Evolutionary conservation across 805 yeast species (phyloP), one percentile per base, ranked within the genome.

Genomic region (Isabelozyma gotoi): DNA sequence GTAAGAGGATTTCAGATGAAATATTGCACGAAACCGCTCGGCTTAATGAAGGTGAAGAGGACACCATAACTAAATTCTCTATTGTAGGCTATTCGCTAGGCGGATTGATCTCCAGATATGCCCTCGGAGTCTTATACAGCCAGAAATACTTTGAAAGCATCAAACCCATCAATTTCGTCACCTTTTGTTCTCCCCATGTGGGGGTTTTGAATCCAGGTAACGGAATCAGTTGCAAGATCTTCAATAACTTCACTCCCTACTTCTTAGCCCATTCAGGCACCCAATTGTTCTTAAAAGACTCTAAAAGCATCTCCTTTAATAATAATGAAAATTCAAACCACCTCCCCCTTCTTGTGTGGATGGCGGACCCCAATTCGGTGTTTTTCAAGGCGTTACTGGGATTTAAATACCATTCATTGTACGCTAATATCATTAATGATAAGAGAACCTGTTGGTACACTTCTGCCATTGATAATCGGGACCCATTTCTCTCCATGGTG

Each of bases 361-460:
- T 88, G 90, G 77, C 94, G 0, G 74, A 76, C 44, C 78, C 80
- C 2, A 64, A 68, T 24, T 79, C 92, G 0, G 70, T 77, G 4
- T 88, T 86, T 57, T 76, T 62, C 57, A 71, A 73, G 48, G 85
- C 82, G 1, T 67, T 88, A 34, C 51, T 67, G 20, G 45, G 46
- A 24, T 89, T 88, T 66, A 64, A 74, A 46, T 60, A 77, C 49
- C 72, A 74, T 35, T 62, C 81, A 5, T 62, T 88, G 36, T 87
- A 88, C 56, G 86, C 94, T 5, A 89, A 89, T 63, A 76, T 86
- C 33, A 77, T 83, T 45, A 86, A 88, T 49, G 96, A 88, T 64
- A 82, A 82, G 50, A 77, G 96, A 51, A 82, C 95, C 3, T 77
- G 87, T 12, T 89, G 88, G 84, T 88, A 86, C 78, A 87, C 95